Evolutionary conservation across 2,329 filamentous ascomycete species (phyloP).

Genomic region (Cercospora brassicicola): DNA sequence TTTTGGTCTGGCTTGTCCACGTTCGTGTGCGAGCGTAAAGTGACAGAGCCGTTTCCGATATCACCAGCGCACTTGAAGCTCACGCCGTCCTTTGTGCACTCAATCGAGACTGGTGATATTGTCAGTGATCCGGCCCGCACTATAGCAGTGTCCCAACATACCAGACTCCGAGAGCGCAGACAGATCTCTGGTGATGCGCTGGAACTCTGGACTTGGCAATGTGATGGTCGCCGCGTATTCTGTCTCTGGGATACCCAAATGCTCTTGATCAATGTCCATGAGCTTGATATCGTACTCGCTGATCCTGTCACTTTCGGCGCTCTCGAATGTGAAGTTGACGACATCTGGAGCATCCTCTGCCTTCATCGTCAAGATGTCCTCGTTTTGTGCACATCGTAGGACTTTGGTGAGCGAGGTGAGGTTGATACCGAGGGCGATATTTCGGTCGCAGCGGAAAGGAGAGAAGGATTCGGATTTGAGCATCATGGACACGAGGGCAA

Average conservation of each 20-base stretch:
- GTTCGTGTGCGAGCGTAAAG: slow-evolving; percentile 81
- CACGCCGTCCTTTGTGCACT: slow-evolving; percentile 94
- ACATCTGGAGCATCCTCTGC: slow-evolving; percentile 95
- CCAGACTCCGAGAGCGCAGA: slow-evolving; percentile 92
- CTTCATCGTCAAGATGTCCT: slow-evolving; percentile 94
- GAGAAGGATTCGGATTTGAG: slow-evolving; percentile 93
- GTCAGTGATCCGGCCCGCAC: slow-evolving; percentile 28
- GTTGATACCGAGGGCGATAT: slow-evolving; percentile 97
- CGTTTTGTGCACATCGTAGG: slow-evolving; percentile 86
- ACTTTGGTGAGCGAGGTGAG: slow-evolving; percentile 96
- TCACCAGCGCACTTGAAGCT: slow-evolving; percentile 93
- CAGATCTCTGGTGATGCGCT: slow-evolving; percentile 90
- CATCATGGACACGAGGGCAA: slow-evolving; percentile 98
- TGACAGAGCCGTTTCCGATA: slow-evolving; percentile 93
- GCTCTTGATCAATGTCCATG: slow-evolving; percentile 99
- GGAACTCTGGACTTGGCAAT: slow-evolving; percentile 88
- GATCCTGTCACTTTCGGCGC: slow-evolving; percentile 78
- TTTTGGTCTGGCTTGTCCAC: slow-evolving; percentile 85
- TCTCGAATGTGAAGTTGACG: slow-evolving; percentile 95
- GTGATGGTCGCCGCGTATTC: slow-evolving; percentile 90
- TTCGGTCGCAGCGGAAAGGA: slow-evolving; percentile 96
- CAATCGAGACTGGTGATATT: slow-evolving; percentile 73
- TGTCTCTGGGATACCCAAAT: slow-evolving; percentile 97
- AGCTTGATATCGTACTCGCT: slow-evolving; percentile 99
- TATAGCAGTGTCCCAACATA: slow-evolving; percentile 50